A percentile compares a stretch with the other conserved stretches of the same genome.
These are phyloP conservation scores for Aspergillus incahuasiensis DNA, from an alignment of 495 filamentous ascomycete genomes.

Conservation along the genomic window DNA sequence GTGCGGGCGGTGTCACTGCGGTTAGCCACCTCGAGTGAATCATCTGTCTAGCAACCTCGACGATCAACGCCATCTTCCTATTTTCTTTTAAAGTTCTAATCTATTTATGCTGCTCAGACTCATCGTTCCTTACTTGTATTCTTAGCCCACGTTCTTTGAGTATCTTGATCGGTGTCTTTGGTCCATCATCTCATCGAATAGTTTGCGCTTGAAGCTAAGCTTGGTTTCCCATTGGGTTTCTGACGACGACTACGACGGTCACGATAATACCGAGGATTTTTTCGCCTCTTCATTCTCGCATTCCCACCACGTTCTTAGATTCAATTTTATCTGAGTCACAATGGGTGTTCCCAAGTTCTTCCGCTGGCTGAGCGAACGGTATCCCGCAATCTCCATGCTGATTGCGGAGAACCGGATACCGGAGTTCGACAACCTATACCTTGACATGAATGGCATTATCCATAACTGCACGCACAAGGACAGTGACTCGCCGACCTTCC, in stretches of 20 bases:
- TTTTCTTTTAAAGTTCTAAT: conserved; percentile 12
- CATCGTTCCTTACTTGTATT: conserved; percentile 14
- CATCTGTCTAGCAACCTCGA: not conserved
- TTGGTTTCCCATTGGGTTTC: conserved; percentile 18
- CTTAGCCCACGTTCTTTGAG: conserved; percentile 15
- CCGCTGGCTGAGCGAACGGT: conserved; percentile 96
- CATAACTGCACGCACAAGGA: conserved; percentile 99
- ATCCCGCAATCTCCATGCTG: conserved; percentile 96
- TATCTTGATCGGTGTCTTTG: conserved; percentile 12
- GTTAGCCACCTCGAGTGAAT: conserved; percentile 9
- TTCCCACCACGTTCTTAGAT: not conserved
- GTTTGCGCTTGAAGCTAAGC: conserved; percentile 12
- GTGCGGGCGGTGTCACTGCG: not conserved
- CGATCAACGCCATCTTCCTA: not conserved
- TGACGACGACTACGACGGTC: conserved; percentile 20
- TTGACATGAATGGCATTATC: conserved; percentile 99
- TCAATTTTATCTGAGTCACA: conserved; percentile 20
- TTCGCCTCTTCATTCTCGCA: conserved; percentile 1
- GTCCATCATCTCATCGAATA: conserved; percentile 17
- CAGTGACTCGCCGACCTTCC: conserved; percentile 80
- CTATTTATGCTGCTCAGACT: conserved; percentile 14
- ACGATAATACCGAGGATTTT: conserved; percentile 13
- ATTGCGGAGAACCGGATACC: conserved; percentile 99
- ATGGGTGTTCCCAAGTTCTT: conserved; percentile 96
- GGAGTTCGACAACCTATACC: conserved; percentile 96